Percentiles rank a stretch among this genome's conserved stretches.
Conservation (phyloP, 192 early-diverging fungal genomes). For the Backusella morwellensis region DNA sequence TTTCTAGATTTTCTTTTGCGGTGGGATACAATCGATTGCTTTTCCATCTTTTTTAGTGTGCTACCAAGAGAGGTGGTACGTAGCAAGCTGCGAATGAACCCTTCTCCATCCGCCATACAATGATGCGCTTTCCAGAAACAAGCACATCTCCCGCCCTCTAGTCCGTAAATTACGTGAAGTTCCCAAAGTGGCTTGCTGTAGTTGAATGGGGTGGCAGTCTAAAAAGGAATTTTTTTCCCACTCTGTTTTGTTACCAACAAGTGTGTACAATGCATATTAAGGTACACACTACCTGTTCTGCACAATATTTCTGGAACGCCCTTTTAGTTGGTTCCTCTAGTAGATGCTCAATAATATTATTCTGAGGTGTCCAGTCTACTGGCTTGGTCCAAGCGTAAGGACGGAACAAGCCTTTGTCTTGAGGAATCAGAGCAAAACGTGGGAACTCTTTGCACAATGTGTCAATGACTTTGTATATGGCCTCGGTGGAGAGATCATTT, state of each 20-base stretch:
- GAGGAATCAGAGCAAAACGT: conserved; percentile 8
- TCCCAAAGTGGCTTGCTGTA: conserved; percentile 25
- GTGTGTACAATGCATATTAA: conserved; percentile 3
- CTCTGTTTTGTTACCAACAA: neutral
- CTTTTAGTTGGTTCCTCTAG: conserved; percentile 15
- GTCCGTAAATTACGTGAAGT: conserved; percentile 24
- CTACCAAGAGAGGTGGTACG: conserved; percentile 15
- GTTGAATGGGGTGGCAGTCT: conserved; percentile 23
- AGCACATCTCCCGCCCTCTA: conserved; percentile 19
- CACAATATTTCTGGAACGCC: conserved; percentile 18
- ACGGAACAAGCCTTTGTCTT: neutral
- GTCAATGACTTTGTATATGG: conserved; percentile 6
- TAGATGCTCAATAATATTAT: conserved; percentile 1
- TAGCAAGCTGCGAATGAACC: conserved; percentile 18
- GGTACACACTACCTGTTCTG: neutral
- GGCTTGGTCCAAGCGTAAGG: neutral
- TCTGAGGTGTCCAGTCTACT: neutral
- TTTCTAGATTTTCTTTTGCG: neutral
- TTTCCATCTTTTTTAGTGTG: conserved; percentile 7
- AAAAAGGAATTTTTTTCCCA: neutral
- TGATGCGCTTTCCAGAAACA: conserved; percentile 40
- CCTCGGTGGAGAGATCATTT: neutral
- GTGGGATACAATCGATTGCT: neutral
- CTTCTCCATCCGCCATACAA: conserved; percentile 31
- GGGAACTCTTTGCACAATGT: conserved; percentile 18